A percentile compares a stretch with the other conserved stretches of the same genome.
These are phyloP conservation scores for Haplosporangium sp. DNA, from an alignment of 371 early-diverging fungal species.

Conservation along the genomic window DNA sequence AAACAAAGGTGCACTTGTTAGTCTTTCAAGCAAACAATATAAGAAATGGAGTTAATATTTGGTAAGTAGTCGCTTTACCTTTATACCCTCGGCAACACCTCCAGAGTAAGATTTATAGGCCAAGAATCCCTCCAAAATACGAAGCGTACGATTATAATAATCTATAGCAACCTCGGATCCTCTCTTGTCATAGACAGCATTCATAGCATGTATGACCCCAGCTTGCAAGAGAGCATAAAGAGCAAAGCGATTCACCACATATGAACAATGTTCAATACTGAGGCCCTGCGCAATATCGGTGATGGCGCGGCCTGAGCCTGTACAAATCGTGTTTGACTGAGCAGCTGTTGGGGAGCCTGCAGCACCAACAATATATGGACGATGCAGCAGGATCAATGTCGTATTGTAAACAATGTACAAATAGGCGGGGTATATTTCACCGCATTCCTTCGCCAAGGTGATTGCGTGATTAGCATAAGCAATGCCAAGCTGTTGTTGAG, in stretches of 20 bases:
- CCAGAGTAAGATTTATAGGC: conserved; percentile 33
- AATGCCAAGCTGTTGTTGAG: not conserved
- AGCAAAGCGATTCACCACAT: conserved; percentile 54
- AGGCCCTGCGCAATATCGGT: conserved; percentile 52
- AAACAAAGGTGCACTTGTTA: not conserved
- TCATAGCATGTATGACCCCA: conserved; percentile 55
- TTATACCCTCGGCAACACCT: conserved; percentile 52
- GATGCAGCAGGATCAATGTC: conserved; percentile 82
- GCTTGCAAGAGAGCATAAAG: conserved; percentile 55
- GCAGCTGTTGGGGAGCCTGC: conserved; percentile 56
- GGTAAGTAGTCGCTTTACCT: conserved; percentile 17
- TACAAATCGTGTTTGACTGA: conserved; percentile 55
- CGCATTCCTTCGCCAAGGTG: conserved; percentile 20
- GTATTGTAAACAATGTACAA: conserved; percentile 87
- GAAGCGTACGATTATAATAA: conserved; percentile 46
- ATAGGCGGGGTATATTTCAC: conserved; percentile 48
- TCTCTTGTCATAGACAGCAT: conserved; percentile 53
- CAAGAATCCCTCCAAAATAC: conserved; percentile 34
- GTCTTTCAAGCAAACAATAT: not conserved
- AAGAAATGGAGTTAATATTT: not conserved
- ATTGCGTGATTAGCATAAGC: conserved; percentile 13
- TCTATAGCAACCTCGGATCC: conserved; percentile 53
- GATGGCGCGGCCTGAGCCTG: conserved; percentile 53
- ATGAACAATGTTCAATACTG: conserved; percentile 44
- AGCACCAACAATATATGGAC: conserved; percentile 69